Conservation (phyloP, 306 rosid species). For the Fragaria vesca region DNA sequence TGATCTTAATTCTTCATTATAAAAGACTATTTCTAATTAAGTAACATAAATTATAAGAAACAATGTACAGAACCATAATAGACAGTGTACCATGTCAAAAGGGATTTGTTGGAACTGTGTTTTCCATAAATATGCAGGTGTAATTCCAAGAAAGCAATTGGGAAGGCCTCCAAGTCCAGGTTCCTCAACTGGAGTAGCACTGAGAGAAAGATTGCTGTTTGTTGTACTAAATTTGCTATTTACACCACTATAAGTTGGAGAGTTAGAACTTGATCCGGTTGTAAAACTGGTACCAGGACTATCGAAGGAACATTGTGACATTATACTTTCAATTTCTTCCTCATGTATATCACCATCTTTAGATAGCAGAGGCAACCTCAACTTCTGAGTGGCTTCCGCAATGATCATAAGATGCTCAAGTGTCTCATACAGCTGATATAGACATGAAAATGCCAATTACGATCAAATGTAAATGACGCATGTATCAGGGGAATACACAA, state of each 20-base stretch:
- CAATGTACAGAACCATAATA: not conserved
- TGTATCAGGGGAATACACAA: not conserved
- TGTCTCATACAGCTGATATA: slow-evolving; percentile 72
- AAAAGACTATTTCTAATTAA: slow-evolving; percentile 9
- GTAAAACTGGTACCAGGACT: slow-evolving; percentile 53
- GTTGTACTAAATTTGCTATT: slow-evolving; percentile 46
- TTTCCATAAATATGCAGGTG: slow-evolving; percentile 86
- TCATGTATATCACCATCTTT: slow-evolving; percentile 86
- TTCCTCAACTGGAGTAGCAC: slow-evolving; percentile 52
- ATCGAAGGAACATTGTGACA: slow-evolving; percentile 69
- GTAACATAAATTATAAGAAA: not conserved
- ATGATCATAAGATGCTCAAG: slow-evolving; percentile 82
- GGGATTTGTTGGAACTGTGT: slow-evolving; percentile 68
- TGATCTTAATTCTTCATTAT: slow-evolving; percentile 8
- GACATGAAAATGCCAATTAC: slow-evolving; percentile 14
- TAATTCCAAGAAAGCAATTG: slow-evolving; percentile 80
- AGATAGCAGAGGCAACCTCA: slow-evolving; percentile 84
- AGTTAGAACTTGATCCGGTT: slow-evolving; percentile 59
- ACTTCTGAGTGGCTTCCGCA: slow-evolving; percentile 91
- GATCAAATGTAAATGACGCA: slow-evolving; percentile 3
- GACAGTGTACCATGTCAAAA: slow-evolving; percentile 54
- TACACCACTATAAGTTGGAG: slow-evolving; percentile 59
- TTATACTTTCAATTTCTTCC: slow-evolving; percentile 80
- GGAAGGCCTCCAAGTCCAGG: slow-evolving; percentile 89
- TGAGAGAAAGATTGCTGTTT: slow-evolving; percentile 32